Conservation (phyloP, 2,329 filamentous ascomycete genomes). For the Fusarium scirpi region DNA sequence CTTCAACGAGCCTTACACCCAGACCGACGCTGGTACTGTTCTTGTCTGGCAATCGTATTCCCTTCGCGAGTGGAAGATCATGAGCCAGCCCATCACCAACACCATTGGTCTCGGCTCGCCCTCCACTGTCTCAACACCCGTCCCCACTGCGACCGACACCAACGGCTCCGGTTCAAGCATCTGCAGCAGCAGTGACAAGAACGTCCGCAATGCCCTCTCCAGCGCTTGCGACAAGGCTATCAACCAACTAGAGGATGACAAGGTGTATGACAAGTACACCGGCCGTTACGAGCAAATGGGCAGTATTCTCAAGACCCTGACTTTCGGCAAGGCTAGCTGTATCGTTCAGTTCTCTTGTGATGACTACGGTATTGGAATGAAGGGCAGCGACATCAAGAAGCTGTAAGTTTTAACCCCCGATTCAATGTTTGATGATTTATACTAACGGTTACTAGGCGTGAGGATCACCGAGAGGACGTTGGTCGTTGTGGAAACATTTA, state of each 20-base stretch:
- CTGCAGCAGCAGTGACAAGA: constrained; percentile 8
- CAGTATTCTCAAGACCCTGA: constrained; percentile 9
- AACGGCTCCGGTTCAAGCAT: constrained; percentile 4
- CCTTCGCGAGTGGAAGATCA: constrained; percentile 10
- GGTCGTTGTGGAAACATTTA: constrained; percentile 15
- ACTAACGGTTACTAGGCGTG: background rate
- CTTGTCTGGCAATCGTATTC: constrained; percentile 13
- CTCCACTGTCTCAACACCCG: constrained; percentile 5
- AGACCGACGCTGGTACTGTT: background rate
- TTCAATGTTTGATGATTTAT: fast-evolving
- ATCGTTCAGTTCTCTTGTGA: constrained; percentile 19
- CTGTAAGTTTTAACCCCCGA: constrained; percentile 4
- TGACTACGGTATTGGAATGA: constrained; percentile 24
- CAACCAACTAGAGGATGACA: constrained; percentile 16
- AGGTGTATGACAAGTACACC: constrained; percentile 1
- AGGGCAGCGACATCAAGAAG: constrained; percentile 16
- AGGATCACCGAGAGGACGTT: background rate
- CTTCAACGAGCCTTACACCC: constrained; percentile 1
- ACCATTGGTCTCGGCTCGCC: constrained; percentile 10
- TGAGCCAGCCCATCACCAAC: constrained; percentile 1
- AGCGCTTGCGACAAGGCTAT: constrained; percentile 1
- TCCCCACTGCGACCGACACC: background rate
- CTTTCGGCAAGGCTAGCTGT: constrained; percentile 7
- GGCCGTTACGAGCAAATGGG: constrained; percentile 9
- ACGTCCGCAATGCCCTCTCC: background rate